A percentile compares a stretch with the other conserved stretches of the same genome.
Conservation (phyloP, 345 rosid genomes). For the Murraya paniculata region DNA sequence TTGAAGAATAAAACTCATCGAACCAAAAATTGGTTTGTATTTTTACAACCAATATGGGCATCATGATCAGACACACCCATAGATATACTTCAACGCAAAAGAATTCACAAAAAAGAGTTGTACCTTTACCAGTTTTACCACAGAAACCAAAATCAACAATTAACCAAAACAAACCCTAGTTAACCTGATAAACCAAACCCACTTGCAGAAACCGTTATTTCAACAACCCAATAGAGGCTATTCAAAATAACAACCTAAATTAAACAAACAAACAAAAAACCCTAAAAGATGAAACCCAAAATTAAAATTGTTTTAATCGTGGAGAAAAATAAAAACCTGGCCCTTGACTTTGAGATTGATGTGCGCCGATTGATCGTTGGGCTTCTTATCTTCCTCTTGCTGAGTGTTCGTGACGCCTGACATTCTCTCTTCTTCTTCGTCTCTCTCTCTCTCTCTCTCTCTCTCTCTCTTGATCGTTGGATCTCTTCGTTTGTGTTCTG, state of each 20-base stretch:
- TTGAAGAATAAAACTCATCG: not conserved
- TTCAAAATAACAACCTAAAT: not conserved
- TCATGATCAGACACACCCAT: not conserved
- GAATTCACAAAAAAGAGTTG: not conserved
- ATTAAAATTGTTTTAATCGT: not conserved
- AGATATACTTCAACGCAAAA: not conserved
- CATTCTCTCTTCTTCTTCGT: slow-evolving; percentile 21
- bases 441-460: not conserved
- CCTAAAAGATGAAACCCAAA: not conserved
- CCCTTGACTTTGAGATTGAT: slow-evolving; percentile 91
- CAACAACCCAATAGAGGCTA: not conserved
- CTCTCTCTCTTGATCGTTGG: not conserved
- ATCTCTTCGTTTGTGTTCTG: not conserved
- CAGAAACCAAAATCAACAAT: not conserved
- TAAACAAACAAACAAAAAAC: not conserved
- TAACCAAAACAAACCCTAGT: not conserved
- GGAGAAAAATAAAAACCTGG: slow-evolving; percentile 43
- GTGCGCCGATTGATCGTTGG: slow-evolving; percentile 65
- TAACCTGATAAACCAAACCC: not conserved
- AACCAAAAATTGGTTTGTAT: not conserved
- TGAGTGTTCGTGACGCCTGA: slow-evolving; percentile 29
- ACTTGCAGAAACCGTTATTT: too few relatives aligned
- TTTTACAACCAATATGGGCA: not conserved
- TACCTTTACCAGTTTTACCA: not conserved
- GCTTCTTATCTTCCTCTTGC: slow-evolving; percentile 75